Conservation (phyloP, 208 protist genomes). For the Trypanosoma avium region DNA sequence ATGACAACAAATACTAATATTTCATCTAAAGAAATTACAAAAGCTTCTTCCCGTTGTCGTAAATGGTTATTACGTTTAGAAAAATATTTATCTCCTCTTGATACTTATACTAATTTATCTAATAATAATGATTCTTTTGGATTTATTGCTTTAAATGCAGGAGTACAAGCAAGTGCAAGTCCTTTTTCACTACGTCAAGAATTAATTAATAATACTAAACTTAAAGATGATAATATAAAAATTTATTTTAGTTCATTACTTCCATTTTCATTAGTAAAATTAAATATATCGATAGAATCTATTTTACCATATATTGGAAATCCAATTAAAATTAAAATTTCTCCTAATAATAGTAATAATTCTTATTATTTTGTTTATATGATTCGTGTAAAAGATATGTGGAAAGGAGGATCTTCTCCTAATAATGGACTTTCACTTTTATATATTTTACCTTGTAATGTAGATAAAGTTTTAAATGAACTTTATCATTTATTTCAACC, state of each 20-base stretch:
- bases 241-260: constrained; percentile 27
- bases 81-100: constrained; percentile 19
- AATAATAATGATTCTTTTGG: constrained; percentile 17
- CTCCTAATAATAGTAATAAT: too few species aligned
- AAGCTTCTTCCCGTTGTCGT: constrained; percentile 20
- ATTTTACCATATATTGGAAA: too few species aligned
- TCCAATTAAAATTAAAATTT: not conserved
- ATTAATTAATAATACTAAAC: constrained; percentile 21
- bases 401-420: constrained; percentile 13
- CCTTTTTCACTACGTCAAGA: constrained; percentile 39
- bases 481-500: constrained; percentile 30
- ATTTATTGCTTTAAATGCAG: constrained; percentile 65
- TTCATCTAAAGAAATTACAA: constrained; percentile 14
- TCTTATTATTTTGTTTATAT: not conserved
- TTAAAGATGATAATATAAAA: constrained; percentile 14
- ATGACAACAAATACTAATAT: not conserved
- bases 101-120: not conserved
- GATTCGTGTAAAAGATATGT: constrained; percentile 20
- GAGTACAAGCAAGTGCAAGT: constrained; percentile 44
- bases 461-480: constrained; percentile 8
- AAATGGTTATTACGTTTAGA: constrained; percentile 23
- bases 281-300: not conserved
- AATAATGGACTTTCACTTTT: constrained; percentile 14
- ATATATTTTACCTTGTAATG: constrained; percentile 25
- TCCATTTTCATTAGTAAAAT: constrained; percentile 27